Percentiles rank a stretch among this genome's conserved stretches.
phyloP scores from a whole-genome alignment of 1,284 basidiomycete genomes.

The Leucoagaricus sp. region DNA sequence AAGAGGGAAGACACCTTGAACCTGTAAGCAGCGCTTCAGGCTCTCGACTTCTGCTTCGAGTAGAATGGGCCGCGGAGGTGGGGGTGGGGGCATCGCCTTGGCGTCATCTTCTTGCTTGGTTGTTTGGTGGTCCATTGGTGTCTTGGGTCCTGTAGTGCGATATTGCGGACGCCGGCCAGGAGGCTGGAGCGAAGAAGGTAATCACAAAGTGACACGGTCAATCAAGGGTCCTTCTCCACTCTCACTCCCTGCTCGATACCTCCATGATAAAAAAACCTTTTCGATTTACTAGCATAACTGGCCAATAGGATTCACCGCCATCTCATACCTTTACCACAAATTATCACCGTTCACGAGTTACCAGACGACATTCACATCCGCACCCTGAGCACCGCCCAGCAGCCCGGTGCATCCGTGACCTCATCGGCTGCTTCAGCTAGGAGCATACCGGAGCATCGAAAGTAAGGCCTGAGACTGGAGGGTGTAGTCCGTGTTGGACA shows the following conservation, averaged over 20 bases:
- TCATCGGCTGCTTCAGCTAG: neutral
- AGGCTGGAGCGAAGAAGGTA: neutral
- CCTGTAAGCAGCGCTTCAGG: conserved; percentile 58
- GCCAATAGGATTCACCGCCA: no score
- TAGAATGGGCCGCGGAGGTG: conserved; percentile 45
- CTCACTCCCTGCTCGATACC: neutral
- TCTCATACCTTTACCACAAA: neutral
- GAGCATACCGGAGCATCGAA: neutral
- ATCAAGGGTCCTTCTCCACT: conserved; percentile 1
- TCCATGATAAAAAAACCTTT: neutral
- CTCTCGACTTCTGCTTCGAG: conserved; percentile 65
- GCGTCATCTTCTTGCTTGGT: conserved; percentile 30
- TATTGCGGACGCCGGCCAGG: no score
- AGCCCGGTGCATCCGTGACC: no score
- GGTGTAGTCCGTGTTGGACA: neutral
- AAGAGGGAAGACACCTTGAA: conserved; percentile 22
- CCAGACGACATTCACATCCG: no score
- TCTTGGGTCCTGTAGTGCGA: neutral
- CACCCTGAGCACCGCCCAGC: no score
- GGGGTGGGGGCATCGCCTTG: conserved; percentile 62
- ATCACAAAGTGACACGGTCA: neutral
- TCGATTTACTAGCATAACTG: neutral
- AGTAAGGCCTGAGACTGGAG: neutral
- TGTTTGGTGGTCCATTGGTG: neutral
- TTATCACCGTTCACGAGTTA: no score